A percentile compares a stretch with the other conserved stretches of the same genome.
Evolutionary conservation across 2,329 filamentous ascomycete genomes (phyloP).

Genomic region (Cytospora piceae): DNA sequence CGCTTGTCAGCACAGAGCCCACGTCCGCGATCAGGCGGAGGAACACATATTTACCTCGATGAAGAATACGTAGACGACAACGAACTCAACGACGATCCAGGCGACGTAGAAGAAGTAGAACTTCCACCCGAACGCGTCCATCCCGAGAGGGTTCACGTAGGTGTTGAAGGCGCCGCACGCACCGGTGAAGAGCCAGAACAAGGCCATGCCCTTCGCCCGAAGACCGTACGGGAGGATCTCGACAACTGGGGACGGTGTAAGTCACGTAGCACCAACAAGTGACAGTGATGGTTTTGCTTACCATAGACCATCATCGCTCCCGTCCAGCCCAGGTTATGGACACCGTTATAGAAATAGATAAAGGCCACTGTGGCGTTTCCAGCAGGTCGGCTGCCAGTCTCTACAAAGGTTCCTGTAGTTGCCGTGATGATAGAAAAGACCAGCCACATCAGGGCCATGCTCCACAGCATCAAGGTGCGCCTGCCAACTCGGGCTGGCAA

Average conservation of each 20-base stretch:
- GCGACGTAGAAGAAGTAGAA: conserved; percentile 44
- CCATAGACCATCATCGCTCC: conserved; percentile 1
- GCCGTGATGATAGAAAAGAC: conserved; percentile 1
- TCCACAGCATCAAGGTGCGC: not conserved
- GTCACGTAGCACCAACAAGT: not conserved
- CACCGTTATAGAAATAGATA: conserved; percentile 3
- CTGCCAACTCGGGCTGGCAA: not conserved
- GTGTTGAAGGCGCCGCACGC: conserved; percentile 42
- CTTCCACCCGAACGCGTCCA: conserved; percentile 41
- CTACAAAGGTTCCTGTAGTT: not conserved
- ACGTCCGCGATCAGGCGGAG: not conserved
- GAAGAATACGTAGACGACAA: conserved; percentile 42
- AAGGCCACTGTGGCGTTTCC: not conserved
- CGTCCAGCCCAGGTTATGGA: not conserved
- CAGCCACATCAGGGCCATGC: not conserved
- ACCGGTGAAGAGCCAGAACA: conserved; percentile 35
- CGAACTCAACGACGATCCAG: conserved; percentile 37
- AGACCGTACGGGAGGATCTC: conserved; percentile 49
- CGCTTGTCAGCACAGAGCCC: not conserved
- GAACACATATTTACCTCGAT: conserved; percentile 8
- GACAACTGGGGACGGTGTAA: not conserved
- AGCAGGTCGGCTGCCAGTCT: not conserved
- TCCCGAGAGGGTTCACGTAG: conserved; percentile 47
- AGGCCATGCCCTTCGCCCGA: conserved; percentile 41
- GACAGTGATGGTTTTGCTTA: not conserved